Evolutionary conservation across 1,284 basidiomycete genomes (phyloP), one percentile per base, ranked within the genome.

Genomic region (Gomphus sp.): DNA sequence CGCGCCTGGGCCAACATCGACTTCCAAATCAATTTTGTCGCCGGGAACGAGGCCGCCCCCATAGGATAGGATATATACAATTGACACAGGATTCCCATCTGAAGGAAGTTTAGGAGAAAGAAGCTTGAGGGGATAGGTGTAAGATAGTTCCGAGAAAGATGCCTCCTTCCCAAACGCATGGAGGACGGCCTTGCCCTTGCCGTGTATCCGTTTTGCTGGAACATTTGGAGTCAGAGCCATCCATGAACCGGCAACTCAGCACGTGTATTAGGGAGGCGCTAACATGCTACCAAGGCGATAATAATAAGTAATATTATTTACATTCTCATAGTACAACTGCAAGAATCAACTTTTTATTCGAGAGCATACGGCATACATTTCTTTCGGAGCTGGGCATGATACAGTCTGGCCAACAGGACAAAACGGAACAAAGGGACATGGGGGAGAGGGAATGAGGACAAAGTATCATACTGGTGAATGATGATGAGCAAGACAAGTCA

Each of bases 21-120:
- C 80, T 18, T 75, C 70, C 3, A 98, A 71, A 51, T 79, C 72
- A 43, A 97, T 76, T 43, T 75, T 72, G 73, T 99, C 96, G 0
- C 95, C 95, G 5, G 87, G 84, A 33, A 99, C 91, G 4, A 98
- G 80, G 0, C 96, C 96, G 12, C 96, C 96, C 1, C 96, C 96
- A 65, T 98, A 98, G 25, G 85, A 86, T 56, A 98, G 73, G 33
- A 93, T 75, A 68, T 98, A 98, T 22, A 87, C 82, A 52, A 89
- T 76, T 6, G 82, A 86, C 14, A 93, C 77, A 22, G 74, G 51
- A 14, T 34, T 73, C 69, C 48, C 74, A 73, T 11, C 69, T 63
- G 25, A 79, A 54, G 55, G 56, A 25, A 55, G 70, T 58, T 76
- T 76, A 1, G 93, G 91, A 3, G 90, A 85, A 61, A 98, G 77